phyloP scores from a whole-genome alignment of 345 rosid genomes.

The Syzygium oleosum region DNA sequence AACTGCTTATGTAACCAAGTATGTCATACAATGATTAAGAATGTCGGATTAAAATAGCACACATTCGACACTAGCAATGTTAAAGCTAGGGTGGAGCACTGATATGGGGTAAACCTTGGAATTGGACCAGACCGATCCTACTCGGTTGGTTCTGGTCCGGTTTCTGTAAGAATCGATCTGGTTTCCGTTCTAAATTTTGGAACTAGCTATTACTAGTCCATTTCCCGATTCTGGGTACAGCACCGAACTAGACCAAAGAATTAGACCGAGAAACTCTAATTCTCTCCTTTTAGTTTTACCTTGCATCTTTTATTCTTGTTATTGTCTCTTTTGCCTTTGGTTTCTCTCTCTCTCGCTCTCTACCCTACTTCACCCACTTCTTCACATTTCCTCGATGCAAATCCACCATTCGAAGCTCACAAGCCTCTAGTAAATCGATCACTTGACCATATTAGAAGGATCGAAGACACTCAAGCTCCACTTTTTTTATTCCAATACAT shows the following conservation, averaged over 20 bases:
- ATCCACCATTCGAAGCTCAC: background rate
- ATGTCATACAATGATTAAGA: too few species aligned
- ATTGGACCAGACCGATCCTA: accelerated
- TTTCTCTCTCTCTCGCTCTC: background rate
- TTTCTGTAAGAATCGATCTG: accelerated
- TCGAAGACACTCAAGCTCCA: too few species aligned
- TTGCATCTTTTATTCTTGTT: background rate
- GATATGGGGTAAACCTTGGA: background rate
- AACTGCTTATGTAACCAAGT: too few species aligned
- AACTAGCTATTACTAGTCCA: accelerated
- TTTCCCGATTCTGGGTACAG: background rate
- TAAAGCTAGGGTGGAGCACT: accelerated
- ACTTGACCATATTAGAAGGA: too few species aligned
- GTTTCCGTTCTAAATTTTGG: accelerated
- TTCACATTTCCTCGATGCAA: background rate
- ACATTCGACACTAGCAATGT: background rate
- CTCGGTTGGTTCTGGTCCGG: accelerated
- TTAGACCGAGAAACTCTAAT: background rate
- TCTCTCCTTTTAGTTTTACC: background rate
- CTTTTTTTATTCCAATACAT: too few species aligned
- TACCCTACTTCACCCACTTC: background rate
- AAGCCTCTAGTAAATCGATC: too few species aligned
- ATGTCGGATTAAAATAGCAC: too few species aligned
- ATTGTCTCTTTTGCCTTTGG: background rate
- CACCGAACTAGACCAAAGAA: background rate